A percentile compares a stretch with the other conserved stretches of the same genome.
Conservation (phyloP, 148 eudicot species). For the Rhododendron vialii region DNA sequence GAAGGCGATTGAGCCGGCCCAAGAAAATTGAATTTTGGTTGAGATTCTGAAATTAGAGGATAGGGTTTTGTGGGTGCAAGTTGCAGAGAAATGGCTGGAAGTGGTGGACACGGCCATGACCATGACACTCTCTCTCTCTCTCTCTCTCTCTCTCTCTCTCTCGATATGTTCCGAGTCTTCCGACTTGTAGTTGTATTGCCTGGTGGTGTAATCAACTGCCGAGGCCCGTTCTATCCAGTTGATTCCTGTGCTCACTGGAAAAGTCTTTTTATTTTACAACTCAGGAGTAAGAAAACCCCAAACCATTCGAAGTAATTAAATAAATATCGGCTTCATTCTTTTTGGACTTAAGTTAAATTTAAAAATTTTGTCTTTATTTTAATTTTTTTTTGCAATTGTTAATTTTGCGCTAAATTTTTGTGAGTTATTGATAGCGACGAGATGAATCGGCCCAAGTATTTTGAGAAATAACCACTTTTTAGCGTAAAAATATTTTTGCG, state of each 20-base stretch:
- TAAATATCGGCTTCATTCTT: too few relatives aligned
- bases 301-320: too few relatives aligned
- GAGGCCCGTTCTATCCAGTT: neutral
- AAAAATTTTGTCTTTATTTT: too few relatives aligned
- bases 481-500: too few relatives aligned
- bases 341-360: too few relatives aligned
- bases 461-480: too few relatives aligned
- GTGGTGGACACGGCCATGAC: conserved; percentile 17
- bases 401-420: too few relatives aligned
- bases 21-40: conserved; percentile 27
- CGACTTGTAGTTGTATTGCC: neutral
- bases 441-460: too few relatives aligned
- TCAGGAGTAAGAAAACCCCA: too few relatives aligned
- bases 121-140: neutral
- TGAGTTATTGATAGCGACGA: too few relatives aligned
- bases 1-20: conserved; percentile 31
- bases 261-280: too few relatives aligned
- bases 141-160: neutral
- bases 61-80: conserved; percentile 18
- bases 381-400: too few relatives aligned
- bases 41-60: conserved; percentile 4
- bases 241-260: neutral
- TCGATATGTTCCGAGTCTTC: neutral
- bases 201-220: conserved; percentile 3
- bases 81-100: conserved; percentile 48